Base-by-base conservation (phyloP, 1,284 basidiomycete genomes). In the Melampsora occidentalis region DNA sequence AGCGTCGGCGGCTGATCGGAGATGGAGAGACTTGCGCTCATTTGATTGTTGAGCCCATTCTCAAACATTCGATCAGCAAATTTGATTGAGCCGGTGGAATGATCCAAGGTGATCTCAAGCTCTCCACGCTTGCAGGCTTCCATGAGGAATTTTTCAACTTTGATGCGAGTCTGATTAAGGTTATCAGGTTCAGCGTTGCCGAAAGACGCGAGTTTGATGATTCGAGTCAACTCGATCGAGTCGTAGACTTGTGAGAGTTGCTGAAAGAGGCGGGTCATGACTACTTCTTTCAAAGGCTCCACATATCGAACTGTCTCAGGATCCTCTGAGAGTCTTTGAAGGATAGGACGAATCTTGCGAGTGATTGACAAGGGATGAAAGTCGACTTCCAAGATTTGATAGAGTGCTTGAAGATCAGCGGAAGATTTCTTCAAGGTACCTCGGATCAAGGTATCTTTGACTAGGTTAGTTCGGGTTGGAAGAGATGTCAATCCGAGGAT, bases 181-280 rank as follows among this genome's bases (percentile, higher is more conserved):
- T 82, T 80, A 68, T 81, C 81, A 35, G 92, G 90, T 83, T 97
- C 94, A 78, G 90, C 89, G 82, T 88, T 89, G 10, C 83, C 81
- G 75, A 85, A 83, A 77, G 78, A 81, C 39, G 78, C 84, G 79
- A 97, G 88, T 46, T 89, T 86, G 70, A 92, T 87, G 59, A 97
- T 86, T 80, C 90, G 89, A 78, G 85, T 85, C 78, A 96, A 88
- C 81, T 90, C 91, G 85, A 99, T 90, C 12, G 91, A 90, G 67
- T 91, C 91, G 85, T 99, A 98, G 22, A 99, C 92, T 83, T 98
- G 92, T 7, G 93, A 91, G 71, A 98, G 90, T 84, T 97, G 93
- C 75, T 90, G 90, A 80, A 99, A 90, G n/a, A 99, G 88, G 49
- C 94, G 91, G 5, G 94, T 94, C 78, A 98, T 89, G 33, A 98